Evolutionary conservation across 768 basidiomycete genomes (phyloP), one percentile per base, ranked within the genome.

Genomic region (Roridomyces roridus): DNA sequence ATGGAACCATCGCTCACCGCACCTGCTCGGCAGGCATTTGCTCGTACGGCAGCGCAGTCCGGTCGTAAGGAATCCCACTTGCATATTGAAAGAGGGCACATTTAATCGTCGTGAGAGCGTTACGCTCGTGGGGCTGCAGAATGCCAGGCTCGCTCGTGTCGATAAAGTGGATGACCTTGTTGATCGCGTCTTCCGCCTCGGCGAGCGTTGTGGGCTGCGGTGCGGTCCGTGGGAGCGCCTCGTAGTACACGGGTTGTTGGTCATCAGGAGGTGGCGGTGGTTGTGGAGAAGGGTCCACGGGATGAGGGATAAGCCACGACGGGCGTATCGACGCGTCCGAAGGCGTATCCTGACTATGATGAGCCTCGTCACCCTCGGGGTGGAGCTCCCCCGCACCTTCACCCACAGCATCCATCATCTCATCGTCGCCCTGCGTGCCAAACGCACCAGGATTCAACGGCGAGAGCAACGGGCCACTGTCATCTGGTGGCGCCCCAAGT

Each of bases 141-240:
- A 78, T 59, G 12, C 62, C 67, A 39, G 60, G 65, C 15, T 66
- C 70, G 17, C 57, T 51, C 28, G 66, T 65, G 66, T 86, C 82
- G 58, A 87, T 67, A 57, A 79, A 88, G 12, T 71, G 40, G 59
- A 87, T 76, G 53, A 88, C 73, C 59, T 73, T 82, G 66, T 83
- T 78, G 48, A 87, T 68, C 23, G 84, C 80, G 10, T 78, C 77
- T 46, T 87, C 81, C 2, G 81, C 85, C 46, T 85, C 81, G 0
- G 70, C 65, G n/a, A 79, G 65, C 45, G 79, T 75, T 18, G 81
- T 78, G 25, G 71, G 64, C 20, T 64, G 65, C n/a, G 29, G 36
- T 12, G 34, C 26, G 23, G 48, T 29, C 24, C 24, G 52, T 26
- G 52, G 45, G 4, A 45, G 26, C 37, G 44, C 44, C 5, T 54